phyloP scores from a whole-genome alignment of 805 yeast genomes.

The Candida boidinii region DNA sequence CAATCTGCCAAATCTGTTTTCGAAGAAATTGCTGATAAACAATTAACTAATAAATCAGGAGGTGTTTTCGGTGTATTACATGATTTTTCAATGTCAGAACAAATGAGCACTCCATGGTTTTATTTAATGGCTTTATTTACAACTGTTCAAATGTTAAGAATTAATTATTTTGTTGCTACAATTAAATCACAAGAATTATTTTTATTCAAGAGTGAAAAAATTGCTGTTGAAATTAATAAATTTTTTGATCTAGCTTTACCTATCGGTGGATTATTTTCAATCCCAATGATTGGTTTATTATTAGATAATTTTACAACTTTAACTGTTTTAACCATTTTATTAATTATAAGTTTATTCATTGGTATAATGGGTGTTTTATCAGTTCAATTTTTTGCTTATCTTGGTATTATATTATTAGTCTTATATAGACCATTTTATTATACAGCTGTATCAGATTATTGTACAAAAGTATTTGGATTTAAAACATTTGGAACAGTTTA shows the following conservation, averaged over 20 bases:
- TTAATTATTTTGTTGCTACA: slow-evolving; percentile 90
- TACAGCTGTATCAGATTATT: slow-evolving; percentile 47
- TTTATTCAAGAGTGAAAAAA: slow-evolving; percentile 42
- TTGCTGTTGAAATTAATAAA: slow-evolving; percentile 53
- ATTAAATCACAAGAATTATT: slow-evolving; percentile 73
- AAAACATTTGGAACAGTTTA: slow-evolving; percentile 54
- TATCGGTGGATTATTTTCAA: slow-evolving; percentile 44
- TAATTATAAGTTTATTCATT: slow-evolving; percentile 32
- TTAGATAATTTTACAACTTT: slow-evolving; percentile 42
- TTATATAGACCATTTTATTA: slow-evolving; percentile 50
- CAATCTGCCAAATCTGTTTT: slow-evolving; percentile 42
- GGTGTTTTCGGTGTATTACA: slow-evolving; percentile 79
- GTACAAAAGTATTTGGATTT: slow-evolving; percentile 57
- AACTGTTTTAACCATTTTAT: slow-evolving; percentile 30
- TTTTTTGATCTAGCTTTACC: slow-evolving; percentile 79
- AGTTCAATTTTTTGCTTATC: slow-evolving; percentile 36
- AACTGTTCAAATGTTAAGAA: slow-evolving; percentile 81
- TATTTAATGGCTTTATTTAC: slow-evolving; percentile 69
- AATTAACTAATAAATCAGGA: slow-evolving; percentile 43
- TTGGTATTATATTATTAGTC: too few species aligned
- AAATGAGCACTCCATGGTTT: slow-evolving; percentile 63
- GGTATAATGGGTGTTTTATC: slow-evolving; percentile 42
- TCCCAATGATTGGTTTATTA: slow-evolving; percentile 45
- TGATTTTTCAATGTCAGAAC: slow-evolving; percentile 33
- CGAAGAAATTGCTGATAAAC: slow-evolving; percentile 58